phyloP scores from a whole-genome alignment of 306 rosid genomes.

The Vigna nakashimae region DNA sequence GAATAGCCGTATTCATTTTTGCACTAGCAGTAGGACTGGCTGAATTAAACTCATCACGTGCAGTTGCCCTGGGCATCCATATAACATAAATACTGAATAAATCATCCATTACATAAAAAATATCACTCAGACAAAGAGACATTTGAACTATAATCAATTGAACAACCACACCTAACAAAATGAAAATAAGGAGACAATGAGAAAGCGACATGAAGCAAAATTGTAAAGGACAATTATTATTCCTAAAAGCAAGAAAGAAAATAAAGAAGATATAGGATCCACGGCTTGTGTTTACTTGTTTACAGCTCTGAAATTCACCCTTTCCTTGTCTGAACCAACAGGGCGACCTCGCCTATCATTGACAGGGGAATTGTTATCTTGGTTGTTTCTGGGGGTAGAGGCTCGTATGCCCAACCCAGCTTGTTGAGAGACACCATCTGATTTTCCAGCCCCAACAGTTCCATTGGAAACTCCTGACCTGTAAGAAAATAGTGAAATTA shows the following conservation, averaged over 20 bases:
- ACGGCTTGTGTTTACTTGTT: slow-evolving; percentile 70
- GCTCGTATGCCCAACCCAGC: slow-evolving; percentile 80
- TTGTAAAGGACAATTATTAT: slow-evolving; percentile 19
- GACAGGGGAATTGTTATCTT: slow-evolving; percentile 70
- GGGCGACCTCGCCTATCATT: slow-evolving; percentile 86
- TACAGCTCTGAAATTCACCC: slow-evolving; percentile 76
- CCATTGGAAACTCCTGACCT: slow-evolving; percentile 87
- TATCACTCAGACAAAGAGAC: slow-evolving; percentile 33
- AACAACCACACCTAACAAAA: slow-evolving; percentile 30
- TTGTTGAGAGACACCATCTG: slow-evolving; percentile 78
- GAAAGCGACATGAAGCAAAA: slow-evolving; percentile 26
- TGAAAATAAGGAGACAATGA: slow-evolving; percentile 30
- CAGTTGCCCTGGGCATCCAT: slow-evolving; percentile 64
- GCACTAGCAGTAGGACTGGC: slow-evolving; percentile 81
- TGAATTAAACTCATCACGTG: slow-evolving; percentile 85
- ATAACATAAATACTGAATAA: slow-evolving; percentile 38
- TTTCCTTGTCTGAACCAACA: slow-evolving; percentile 82
- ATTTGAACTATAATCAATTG: slow-evolving; percentile 25
- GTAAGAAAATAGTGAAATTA: slow-evolving; percentile 42
- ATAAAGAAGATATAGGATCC: slow-evolving; percentile 33
- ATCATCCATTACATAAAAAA: slow-evolving; percentile 13
- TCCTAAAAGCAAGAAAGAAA: slow-evolving; percentile 33
- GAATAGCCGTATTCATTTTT: slow-evolving; percentile 76
- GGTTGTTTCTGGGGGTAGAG: slow-evolving; percentile 79
- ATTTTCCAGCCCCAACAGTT: slow-evolving; percentile 77